Evolutionary conservation across 2,329 filamentous ascomycete genomes (phyloP), one percentile per base, ranked within the genome.

Genomic region (Chaetomium strumarium): DNA sequence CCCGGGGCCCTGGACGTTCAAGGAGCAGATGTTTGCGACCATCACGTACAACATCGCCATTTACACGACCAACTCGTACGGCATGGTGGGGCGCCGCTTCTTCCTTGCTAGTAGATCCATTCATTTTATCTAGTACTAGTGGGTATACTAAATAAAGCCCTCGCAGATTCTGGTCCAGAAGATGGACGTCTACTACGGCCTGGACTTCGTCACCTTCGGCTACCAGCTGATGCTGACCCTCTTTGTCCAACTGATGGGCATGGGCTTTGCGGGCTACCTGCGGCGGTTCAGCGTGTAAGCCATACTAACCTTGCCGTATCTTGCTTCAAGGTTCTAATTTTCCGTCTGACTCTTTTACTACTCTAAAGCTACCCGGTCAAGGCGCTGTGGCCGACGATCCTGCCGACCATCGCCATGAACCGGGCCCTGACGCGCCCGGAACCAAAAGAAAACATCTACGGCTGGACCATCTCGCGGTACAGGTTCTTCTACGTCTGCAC

Each of bases 391-490:
- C 73, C 73, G 0, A 68, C 69, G 0, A 63, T 70, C 5, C 58
- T 75, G n/a, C 67, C 68, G 1, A 67, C 60, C 8, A 66, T 71
- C 12, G 66, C 68, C 5, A 63, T 71, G 57, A 70, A 70, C 52
- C 52, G 63, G 7, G 65, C 68, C 0, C 51, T 68, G 16, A 63
- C 62, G 6, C 59, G 60, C 2, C 67, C 67, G 0, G 68, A 73
- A 42, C 64, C 63, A 11, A 63, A 58, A 45, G 70, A 69, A 55
- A 66, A 63, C 8, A 62, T 71, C 37, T 59, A 76, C 57, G 75
- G 76, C 5, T 72, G 71, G 72, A 69, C 64, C 36, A 64, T 76
- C 19, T 72, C 72, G 2, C 70, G 72, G 0, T 72, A 73, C 55
- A 67, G 61, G n/a, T 66, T 75, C 57, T 77, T 74, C 59, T 70